These are phyloP conservation scores for Luffa aegyptiaca DNA, from an alignment of 306 rosid species.

Conservation along the genomic window DNA sequence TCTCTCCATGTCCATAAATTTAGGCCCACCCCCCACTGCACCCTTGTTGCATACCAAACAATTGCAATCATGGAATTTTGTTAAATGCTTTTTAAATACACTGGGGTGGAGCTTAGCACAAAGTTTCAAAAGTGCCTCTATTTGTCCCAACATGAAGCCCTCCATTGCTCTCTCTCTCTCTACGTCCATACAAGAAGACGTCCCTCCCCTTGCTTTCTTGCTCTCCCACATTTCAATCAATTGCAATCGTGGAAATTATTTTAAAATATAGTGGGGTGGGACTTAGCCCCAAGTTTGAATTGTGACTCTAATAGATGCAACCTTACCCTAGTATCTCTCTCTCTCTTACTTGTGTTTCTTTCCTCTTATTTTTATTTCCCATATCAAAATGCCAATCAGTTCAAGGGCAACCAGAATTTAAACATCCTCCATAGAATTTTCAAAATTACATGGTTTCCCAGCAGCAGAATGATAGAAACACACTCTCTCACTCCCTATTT, in stretches of 20 bases:
- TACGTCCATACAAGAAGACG: background rate
- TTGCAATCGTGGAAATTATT: background rate
- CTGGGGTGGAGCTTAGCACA: background rate
- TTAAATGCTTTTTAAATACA: background rate
- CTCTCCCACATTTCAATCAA: background rate
- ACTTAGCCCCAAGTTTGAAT: background rate
- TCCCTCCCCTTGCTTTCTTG: background rate
- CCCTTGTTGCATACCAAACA: background rate
- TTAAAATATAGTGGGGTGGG: background rate
- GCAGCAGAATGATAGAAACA: slow-evolving; percentile 67
- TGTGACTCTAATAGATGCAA: background rate
- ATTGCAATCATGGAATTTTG: background rate
- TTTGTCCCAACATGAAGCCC: background rate
- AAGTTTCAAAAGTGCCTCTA: background rate
- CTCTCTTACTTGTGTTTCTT: background rate
- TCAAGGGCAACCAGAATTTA: slow-evolving; percentile 10
- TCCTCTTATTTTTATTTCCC: background rate
- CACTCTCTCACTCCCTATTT: slow-evolving; percentile 21
- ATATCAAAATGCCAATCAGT: background rate
- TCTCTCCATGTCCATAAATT: slow-evolving; percentile 6
- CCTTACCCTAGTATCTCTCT: background rate
- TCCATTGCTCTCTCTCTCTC: background rate
- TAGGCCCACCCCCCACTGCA: background rate
- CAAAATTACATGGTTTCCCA: background rate
- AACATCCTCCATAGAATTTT: slow-evolving; percentile 5